Evolutionary conservation across 495 filamentous ascomycete genomes (phyloP), one percentile per base, ranked within the genome.

Genomic region (Bryoglossum gracile): DNA sequence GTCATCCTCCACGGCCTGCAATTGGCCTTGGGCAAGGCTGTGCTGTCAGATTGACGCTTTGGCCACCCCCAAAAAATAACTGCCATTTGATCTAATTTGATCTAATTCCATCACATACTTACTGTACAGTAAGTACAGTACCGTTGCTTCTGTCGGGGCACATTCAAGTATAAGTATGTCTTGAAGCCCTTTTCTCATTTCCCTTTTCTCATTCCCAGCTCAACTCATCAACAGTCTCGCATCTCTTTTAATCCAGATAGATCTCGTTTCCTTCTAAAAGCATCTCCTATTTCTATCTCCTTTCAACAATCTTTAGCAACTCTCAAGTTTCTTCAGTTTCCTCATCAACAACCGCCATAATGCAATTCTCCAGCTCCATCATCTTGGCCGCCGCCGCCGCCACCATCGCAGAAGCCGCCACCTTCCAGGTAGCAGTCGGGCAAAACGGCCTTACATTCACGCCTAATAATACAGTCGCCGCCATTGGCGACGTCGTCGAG

Each of bases 381-480:
- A 2, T 50, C 13, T 14, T 42, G 24, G 37, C 47, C 4, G 46
- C 35, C 26, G 21, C 25, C 6, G 47, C 47, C 5, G 44, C 45
- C 14, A 11, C 42, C 3, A 18, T 22, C 17, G 46, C 47, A 13
- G 11, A 17, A 13, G 53, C 44, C 3, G 38, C 41, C 23, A 55
- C 44, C 19, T 32, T 48, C 19, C 11, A 34, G 14, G 48, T 57
- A 1, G 16, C 22, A 6, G 54, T 57, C 22, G 54, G 54, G 17
- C 16, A 48, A 2, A 35, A 42, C 6, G 45, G 33, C 13, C 33
- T 52, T 4, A 46, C 16, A 19, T 57, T 23, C 40, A 35, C 22
- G 2, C 54, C 54, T 6, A 46, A 48, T 10, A 32, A 52, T 25
- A 48, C 53, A 30, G 49, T 6, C 10, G 54, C 54, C 40, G 25